phyloP scores from a whole-genome alignment of 1,284 basidiomycete species.

The Sporisorium exsertum region DNA sequence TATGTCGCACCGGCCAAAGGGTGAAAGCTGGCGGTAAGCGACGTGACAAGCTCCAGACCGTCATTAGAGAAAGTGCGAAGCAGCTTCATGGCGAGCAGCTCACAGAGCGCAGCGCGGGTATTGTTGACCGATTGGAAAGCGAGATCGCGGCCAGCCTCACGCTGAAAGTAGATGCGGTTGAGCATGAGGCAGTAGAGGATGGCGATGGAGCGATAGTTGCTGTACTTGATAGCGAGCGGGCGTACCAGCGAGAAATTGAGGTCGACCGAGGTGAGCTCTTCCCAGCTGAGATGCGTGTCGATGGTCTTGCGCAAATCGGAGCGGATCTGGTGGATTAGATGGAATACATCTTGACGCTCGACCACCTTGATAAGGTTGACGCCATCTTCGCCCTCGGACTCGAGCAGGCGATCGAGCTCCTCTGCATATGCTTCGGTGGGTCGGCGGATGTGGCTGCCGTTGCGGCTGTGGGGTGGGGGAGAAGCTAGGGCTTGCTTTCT shows the following conservation, averaged over 20 bases:
- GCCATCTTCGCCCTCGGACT: conserved; percentile 52
- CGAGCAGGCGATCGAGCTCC: conserved; percentile 43
- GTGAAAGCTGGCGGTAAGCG: conserved; percentile 88
- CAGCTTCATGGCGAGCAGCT: conserved; percentile 85
- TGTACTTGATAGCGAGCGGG: conserved; percentile 61
- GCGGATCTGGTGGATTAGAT: conserved; percentile 55
- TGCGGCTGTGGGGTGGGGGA: conserved; percentile 5
- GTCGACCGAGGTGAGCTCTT: conserved; percentile 59
- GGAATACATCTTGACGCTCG: conserved; percentile 54
- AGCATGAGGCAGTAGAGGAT: conserved; percentile 88
- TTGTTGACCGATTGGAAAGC: conserved; percentile 75
- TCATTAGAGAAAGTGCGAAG: conserved; percentile 73
- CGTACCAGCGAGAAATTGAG: conserved; percentile 63
- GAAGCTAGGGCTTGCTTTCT: not conserved
- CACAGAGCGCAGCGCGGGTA: conserved; percentile 84
- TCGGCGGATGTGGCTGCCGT: conserved; percentile 18
- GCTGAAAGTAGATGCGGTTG: conserved; percentile 85
- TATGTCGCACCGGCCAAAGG: conserved; percentile 73
- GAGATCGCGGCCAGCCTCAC: conserved; percentile 72
- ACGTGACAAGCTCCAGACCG: conserved; percentile 79
- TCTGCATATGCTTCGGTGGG: conserved; percentile 35
- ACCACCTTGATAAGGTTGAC: conserved; percentile 50
- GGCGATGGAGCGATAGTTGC: conserved; percentile 70
- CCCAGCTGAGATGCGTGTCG: conserved; percentile 61
- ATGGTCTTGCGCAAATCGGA: conserved; percentile 54